Evolutionary conservation across 2,329 filamentous ascomycete genomes (phyloP).

Genomic region (Purpureocillium lavendulum): DNA sequence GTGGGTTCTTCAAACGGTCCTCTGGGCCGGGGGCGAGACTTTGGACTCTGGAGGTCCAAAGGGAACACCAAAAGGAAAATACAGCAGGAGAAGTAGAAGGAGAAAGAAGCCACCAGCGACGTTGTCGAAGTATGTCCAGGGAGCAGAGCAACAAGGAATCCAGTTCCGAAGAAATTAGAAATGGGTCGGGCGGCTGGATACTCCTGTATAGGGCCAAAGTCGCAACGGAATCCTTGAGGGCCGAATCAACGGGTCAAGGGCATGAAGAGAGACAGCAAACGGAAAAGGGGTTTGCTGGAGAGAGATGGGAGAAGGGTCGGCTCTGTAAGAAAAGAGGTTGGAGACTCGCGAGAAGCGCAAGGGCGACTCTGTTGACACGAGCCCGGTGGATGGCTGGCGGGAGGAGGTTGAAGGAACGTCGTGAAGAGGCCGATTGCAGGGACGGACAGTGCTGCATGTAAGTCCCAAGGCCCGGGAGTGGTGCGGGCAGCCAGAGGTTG

Average conservation of each 20-base stretch:
- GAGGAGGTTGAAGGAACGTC: conserved; percentile 27
- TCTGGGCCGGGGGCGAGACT: conserved; percentile 7
- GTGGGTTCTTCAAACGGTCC: conserved; percentile 11
- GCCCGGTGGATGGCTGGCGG: neutral
- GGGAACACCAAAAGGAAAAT: conserved; percentile 7
- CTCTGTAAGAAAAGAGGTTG: conserved; percentile 1
- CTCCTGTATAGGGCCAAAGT: conserved; percentile 5
- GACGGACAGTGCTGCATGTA: conserved; percentile 11
- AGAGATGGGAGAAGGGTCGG: neutral
- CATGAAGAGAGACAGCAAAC: neutral
- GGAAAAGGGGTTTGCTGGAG: conserved; percentile 3
- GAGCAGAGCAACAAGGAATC: conserved; percentile 1
- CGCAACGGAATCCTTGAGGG: conserved; percentile 24
- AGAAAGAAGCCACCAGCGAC: too few relatives aligned
- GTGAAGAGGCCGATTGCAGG: conserved; percentile 16
- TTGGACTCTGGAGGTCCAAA: too few relatives aligned
- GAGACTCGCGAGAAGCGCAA: conserved; percentile 2
- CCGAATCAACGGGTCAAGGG: conserved; percentile 44
- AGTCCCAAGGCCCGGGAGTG: conserved; percentile 6
- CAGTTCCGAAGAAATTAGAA: neutral
- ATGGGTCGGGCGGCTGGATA: neutral
- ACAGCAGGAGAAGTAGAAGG: neutral
- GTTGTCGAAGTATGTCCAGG: neutral
- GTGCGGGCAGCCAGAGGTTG: conserved; percentile 17
- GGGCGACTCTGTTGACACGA: conserved; percentile 1